A percentile compares a stretch with the other conserved stretches of the same genome.
Conservation (phyloP, 2,329 filamentous ascomycete species). For the Aspergillus melleus region DNA sequence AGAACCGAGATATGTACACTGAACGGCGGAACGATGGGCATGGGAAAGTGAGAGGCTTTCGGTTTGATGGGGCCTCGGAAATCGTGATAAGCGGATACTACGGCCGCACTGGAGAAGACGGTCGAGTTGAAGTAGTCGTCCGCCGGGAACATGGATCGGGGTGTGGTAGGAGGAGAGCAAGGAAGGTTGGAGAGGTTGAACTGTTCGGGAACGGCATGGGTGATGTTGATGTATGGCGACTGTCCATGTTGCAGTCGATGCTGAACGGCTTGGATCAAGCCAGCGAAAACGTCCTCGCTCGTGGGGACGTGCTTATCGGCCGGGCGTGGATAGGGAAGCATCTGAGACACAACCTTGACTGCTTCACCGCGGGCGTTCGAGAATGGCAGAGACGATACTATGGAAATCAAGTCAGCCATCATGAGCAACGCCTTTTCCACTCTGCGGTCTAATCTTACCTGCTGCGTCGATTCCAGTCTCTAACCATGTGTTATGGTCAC, state of each 20-base stretch:
- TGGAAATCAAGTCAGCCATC: background rate
- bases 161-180: slow-evolving; percentile 62
- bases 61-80: slow-evolving; percentile 48
- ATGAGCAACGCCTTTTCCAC: background rate
- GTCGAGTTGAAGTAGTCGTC: slow-evolving; percentile 64
- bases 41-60: slow-evolving; percentile 49
- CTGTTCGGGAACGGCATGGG: slow-evolving; percentile 62
- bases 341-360: slow-evolving; percentile 61
- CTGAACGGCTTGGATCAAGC: slow-evolving; percentile 58
- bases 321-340: slow-evolving; percentile 55
- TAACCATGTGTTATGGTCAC: slow-evolving; percentile 37
- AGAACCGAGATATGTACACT: slow-evolving; percentile 62
- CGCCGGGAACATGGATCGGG: slow-evolving; percentile 47
- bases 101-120: slow-evolving; percentile 62
- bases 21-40: slow-evolving; percentile 60
- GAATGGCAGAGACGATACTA: slow-evolving; percentile 41
- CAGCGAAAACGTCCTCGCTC: slow-evolving; percentile 50
- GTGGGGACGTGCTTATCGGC: slow-evolving; percentile 32
- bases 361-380: slow-evolving; percentile 42
- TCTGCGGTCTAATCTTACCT: slow-evolving; percentile 27
- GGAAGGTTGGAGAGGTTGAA: slow-evolving; percentile 64
- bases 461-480: slow-evolving; percentile 38
- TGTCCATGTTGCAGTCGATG: slow-evolving; percentile 50
- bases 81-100: slow-evolving; percentile 59
- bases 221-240: slow-evolving; percentile 63